Conservation (phyloP, 441 rosid genomes). For the Mallotus japonicus region DNA sequence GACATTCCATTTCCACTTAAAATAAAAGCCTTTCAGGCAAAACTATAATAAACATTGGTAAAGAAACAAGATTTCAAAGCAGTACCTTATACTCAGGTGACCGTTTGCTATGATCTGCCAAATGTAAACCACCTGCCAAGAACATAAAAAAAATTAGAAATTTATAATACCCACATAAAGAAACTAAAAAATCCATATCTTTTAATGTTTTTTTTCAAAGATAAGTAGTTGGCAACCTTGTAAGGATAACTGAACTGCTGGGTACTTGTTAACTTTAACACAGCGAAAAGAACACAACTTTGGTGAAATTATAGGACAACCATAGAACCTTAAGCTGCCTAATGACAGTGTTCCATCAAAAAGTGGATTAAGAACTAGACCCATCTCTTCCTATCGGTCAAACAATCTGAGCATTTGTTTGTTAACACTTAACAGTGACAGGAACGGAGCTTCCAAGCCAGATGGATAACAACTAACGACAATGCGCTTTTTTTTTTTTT, state of each 20-base stretch:
- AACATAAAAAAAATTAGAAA: background rate
- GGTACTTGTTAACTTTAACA: constrained; percentile 11
- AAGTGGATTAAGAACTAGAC: constrained; percentile 26
- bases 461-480: too few relatives aligned
- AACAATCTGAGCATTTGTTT: too few relatives aligned
- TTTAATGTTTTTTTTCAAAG: background rate
- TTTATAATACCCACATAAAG: background rate
- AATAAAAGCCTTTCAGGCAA: background rate
- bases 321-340: constrained; percentile 23
- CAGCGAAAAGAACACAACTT: constrained; percentile 22
- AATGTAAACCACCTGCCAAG: constrained; percentile 33
- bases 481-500: too few relatives aligned
- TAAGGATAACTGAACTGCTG: constrained; percentile 24
- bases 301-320: constrained; percentile 13
- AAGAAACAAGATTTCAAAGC: background rate
- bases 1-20: background rate
- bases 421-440: too few relatives aligned
- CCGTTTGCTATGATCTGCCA: constrained; percentile 23
- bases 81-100: constrained; percentile 34
- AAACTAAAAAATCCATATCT: background rate
- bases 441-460: too few relatives aligned
- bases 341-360: constrained; percentile 23
- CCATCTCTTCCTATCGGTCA: constrained; percentile 27
- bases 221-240: constrained; percentile 28
- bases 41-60: background rate